phyloP scores from a whole-genome alignment of 306 rosid species.

The Adenanthera pavonina region DNA sequence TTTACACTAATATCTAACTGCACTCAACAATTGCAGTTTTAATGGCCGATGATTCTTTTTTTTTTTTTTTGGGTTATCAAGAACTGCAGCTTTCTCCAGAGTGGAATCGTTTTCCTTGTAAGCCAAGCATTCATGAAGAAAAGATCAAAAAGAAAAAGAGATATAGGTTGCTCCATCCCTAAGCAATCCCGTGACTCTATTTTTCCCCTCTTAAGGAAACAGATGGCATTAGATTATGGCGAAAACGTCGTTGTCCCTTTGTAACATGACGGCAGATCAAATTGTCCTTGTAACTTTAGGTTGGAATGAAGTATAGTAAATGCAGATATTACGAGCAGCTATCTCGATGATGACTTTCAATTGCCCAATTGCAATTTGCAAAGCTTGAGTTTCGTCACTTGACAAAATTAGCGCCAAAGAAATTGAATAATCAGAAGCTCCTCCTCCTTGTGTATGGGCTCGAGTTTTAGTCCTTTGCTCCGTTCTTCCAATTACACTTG shows the following conservation, averaged over 20 bases:
- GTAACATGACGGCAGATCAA: not conserved
- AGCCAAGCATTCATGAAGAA: conserved; percentile 20
- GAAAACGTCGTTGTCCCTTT: not conserved
- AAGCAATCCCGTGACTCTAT: not conserved
- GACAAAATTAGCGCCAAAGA: not conserved
- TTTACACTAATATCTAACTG: not conserved
- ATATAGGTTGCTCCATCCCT: conserved; percentile 18
- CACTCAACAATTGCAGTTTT: conserved; percentile 14
- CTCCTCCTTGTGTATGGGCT: not conserved
- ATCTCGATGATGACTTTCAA: conserved; percentile 5
- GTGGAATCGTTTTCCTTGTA: conserved; percentile 38
- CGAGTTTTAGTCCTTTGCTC: not conserved
- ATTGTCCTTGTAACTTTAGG: not conserved
- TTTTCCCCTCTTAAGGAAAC: not conserved
- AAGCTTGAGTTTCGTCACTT: not conserved
- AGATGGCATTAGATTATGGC: not conserved
- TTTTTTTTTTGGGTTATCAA: not conserved
- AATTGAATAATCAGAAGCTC: not conserved
- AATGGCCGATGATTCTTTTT: not conserved
- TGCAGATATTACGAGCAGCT: not conserved
- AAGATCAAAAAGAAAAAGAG: not conserved
- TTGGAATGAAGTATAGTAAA: not conserved
- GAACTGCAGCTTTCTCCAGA: conserved; percentile 17
- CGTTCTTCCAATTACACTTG: not conserved
- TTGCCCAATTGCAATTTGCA: not conserved